Conservation (phyloP, 2,329 filamentous ascomycete species). For the Phialemonium atrogriseum region DNA sequence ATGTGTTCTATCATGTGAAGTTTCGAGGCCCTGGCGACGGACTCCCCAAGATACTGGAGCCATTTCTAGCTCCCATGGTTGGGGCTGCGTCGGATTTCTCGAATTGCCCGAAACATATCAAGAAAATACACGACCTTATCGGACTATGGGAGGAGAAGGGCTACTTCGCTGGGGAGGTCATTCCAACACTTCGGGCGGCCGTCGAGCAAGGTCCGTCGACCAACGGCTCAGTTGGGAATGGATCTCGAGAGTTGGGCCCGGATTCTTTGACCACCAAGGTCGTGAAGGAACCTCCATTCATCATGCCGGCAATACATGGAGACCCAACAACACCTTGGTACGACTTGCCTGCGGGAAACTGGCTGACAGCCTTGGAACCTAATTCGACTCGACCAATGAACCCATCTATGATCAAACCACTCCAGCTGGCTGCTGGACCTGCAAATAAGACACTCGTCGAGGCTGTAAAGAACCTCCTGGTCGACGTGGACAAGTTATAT, state of each 20-base stretch:
- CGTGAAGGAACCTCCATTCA: constrained; percentile 53
- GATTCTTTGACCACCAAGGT: constrained; percentile 22
- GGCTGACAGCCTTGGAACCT: constrained; percentile 69
- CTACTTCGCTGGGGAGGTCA: constrained; percentile 49
- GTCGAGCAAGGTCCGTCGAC: constrained; percentile 28
- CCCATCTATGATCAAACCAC: constrained; percentile 59
- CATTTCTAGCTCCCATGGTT: constrained; percentile 55
- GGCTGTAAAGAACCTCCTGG: constrained; percentile 63
- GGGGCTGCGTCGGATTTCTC: constrained; percentile 47
- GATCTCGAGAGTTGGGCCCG: constrained; percentile 9
- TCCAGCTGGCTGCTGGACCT: constrained; percentile 61
- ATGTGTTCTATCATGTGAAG: constrained; percentile 64
- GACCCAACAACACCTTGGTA: constrained; percentile 67
- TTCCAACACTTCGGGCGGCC: constrained; percentile 51
- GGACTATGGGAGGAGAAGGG: constrained; percentile 60
- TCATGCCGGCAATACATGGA: constrained; percentile 70
- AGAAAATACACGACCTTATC: constrained; percentile 57
- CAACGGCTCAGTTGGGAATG: constrained; percentile 4
- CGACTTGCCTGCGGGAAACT: constrained; percentile 73
- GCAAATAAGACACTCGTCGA: constrained; percentile 57
- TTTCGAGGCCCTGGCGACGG: constrained; percentile 37
- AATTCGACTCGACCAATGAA: constrained; percentile 70
- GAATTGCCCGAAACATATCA: constrained; percentile 56
- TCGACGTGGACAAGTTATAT: constrained; percentile 63
- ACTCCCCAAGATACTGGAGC: constrained; percentile 49